Evolutionary conservation across 805 yeast genomes (phyloP).

Genomic region (Wickerhamomyces mucosus): DNA sequence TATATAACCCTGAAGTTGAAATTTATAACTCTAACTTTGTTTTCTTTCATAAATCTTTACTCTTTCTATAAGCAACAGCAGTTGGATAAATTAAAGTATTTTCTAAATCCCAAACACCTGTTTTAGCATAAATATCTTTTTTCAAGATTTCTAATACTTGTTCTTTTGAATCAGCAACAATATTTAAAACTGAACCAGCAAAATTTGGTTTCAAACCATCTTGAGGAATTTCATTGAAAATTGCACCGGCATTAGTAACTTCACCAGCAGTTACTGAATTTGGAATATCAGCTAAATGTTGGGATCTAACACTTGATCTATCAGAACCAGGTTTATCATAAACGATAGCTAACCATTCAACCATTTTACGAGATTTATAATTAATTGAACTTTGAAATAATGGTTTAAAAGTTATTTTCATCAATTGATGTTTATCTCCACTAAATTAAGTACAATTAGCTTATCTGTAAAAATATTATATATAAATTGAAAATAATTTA

Average conservation of each 20-base stretch:
- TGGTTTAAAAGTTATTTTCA: no score
- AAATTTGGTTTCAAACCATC: conserved; percentile 37
- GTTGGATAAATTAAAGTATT: conserved; percentile 49
- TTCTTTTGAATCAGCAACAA: conserved; percentile 55
- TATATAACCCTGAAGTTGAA: no score
- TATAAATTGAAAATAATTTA: no score
- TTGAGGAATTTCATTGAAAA: conserved; percentile 33
- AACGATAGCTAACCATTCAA: conserved; percentile 61
- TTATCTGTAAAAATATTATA: no score
- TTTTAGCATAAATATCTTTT: conserved; percentile 49
- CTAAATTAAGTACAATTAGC: no score
- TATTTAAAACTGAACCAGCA: conserved; percentile 59
- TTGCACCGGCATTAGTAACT: conserved; percentile 42
- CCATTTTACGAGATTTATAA: no score
- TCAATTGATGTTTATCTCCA: no score
- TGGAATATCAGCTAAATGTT: conserved; percentile 43
- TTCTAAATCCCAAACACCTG: conserved; percentile 72
- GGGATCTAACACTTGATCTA: conserved; percentile 41
- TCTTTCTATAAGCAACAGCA: conserved; percentile 36
- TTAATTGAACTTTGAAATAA: no score
- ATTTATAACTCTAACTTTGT: no score
- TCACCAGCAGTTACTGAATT: conserved; percentile 30
- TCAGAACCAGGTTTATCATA: conserved; percentile 61
- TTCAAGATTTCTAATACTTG: conserved; percentile 57
- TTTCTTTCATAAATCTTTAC: conserved; percentile 20